Evolutionary conservation across 2,329 filamentous ascomycete species (phyloP).

Genomic region (Cladosporium sp.): DNA sequence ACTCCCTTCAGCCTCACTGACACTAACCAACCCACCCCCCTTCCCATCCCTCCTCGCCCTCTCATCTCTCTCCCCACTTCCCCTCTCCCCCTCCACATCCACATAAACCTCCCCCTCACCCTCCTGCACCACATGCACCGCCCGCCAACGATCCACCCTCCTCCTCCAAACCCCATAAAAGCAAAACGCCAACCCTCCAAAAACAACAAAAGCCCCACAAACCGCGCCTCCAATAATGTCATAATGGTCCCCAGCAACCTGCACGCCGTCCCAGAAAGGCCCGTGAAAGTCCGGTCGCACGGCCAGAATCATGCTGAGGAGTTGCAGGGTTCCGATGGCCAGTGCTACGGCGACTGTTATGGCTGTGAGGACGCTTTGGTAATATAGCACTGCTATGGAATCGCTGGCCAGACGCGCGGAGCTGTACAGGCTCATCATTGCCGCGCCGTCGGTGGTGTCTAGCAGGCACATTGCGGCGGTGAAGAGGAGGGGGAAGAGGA

Average conservation of each 20-base stretch:
- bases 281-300: constrained; percentile 64
- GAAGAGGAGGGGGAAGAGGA: constrained; percentile 86
- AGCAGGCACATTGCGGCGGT: constrained; percentile 94
- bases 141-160: constrained; percentile 42
- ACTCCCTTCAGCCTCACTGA: background rate
- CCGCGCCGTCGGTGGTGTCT: constrained; percentile 84
- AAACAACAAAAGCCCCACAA: constrained; percentile 75
- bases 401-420: constrained; percentile 73
- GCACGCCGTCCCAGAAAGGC: constrained; percentile 86
- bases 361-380: constrained; percentile 79
- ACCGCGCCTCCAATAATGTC: constrained; percentile 83
- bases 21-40: background rate
- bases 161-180: constrained; percentile 76
- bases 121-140: constrained; percentile 4
- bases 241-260: constrained; percentile 70
- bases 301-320: constrained; percentile 72
- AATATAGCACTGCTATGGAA: constrained; percentile 85
- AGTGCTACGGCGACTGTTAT: constrained; percentile 80
- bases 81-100: background rate
- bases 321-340: constrained; percentile 79
- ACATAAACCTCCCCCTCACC: background rate
- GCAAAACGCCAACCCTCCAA: constrained; percentile 67
- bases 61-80: background rate
- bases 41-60: background rate
- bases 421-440: constrained; percentile 94